Conservation (phyloP, 495 filamentous ascomycete species). For the Aspergillus leporis region DNA sequence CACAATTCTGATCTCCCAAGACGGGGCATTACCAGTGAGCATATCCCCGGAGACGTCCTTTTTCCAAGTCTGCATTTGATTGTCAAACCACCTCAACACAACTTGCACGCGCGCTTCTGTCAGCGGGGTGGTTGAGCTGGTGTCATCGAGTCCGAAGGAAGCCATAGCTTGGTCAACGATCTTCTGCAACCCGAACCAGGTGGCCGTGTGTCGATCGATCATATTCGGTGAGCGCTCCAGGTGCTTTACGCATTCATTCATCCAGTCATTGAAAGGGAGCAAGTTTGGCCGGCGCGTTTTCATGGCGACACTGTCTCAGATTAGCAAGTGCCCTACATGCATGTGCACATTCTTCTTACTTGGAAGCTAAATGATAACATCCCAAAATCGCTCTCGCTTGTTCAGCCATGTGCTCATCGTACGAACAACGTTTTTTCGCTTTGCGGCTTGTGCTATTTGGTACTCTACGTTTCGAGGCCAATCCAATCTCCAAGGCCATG, state of each 20-base stretch:
- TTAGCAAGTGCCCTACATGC: conserved; percentile 8
- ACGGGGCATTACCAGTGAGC: conserved; percentile 34
- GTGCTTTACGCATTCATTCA: conserved; percentile 45
- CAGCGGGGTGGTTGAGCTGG: conserved; percentile 38
- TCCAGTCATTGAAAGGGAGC: conserved; percentile 51
- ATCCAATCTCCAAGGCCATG: conserved; percentile 56
- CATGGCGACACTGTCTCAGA: conserved; percentile 44
- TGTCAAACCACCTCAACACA: conserved; percentile 50
- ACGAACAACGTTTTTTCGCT: conserved; percentile 18
- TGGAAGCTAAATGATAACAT: conserved; percentile 50
- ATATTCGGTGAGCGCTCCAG: conserved; percentile 38
- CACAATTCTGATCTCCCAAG: not conserved
- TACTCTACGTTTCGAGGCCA: conserved; percentile 37
- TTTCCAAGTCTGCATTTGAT: conserved; percentile 46
- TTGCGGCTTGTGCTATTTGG: conserved; percentile 26
- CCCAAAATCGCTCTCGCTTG: conserved; percentile 46
- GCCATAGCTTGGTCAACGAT: conserved; percentile 51
- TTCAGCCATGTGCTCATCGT: conserved; percentile 41
- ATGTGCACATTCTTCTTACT: conserved; percentile 25
- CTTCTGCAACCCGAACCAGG: conserved; percentile 46
- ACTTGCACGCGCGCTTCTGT: conserved; percentile 48
- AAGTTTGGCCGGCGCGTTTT: conserved; percentile 51
- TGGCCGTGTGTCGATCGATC: conserved; percentile 42
- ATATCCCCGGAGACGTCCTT: conserved; percentile 38
- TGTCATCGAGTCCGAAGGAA: conserved; percentile 53